Conservation (phyloP, 2,329 filamentous ascomycete genomes). For the Penicillium sp. region DNA sequence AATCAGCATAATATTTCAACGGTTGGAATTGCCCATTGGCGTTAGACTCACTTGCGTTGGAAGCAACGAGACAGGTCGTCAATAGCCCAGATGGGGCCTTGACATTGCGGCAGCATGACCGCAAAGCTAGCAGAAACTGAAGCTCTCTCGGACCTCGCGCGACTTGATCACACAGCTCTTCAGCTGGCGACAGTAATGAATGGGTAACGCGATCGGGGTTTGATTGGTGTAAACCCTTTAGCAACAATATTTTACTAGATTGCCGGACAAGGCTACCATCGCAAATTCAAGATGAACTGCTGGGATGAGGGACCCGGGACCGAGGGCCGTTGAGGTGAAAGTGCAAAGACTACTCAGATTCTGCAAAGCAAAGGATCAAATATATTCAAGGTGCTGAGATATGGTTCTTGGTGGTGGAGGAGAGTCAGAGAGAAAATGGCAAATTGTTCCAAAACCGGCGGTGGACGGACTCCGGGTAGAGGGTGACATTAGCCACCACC, state of each 20-base stretch:
- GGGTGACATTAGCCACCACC: constrained; percentile 18
- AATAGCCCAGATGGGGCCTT: constrained; percentile 56
- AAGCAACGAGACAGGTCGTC: constrained; percentile 65
- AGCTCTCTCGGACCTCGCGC: constrained; percentile 13
- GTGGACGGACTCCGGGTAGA: constrained; percentile 13
- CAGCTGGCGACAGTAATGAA: constrained; percentile 1
- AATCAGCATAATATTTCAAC: constrained; percentile 13
- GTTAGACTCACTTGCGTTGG: constrained; percentile 50
- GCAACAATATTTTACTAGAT: constrained; percentile 18
- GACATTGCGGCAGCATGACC: constrained; percentile 57
- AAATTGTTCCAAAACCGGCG: constrained; percentile 18
- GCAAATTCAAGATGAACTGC: constrained; percentile 17
- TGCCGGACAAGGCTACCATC: constrained; percentile 27
- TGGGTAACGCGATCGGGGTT: constrained; percentile 10
- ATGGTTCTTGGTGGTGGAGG: neutral
- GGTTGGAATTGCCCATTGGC: neutral
- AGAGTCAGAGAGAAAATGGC: constrained; percentile 2
- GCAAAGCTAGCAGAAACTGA: constrained; percentile 11
- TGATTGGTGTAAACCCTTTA: constrained; percentile 9
- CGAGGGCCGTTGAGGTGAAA: constrained; percentile 10
- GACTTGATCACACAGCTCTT: constrained; percentile 7
- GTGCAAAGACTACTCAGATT: neutral
- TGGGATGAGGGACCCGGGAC: constrained; percentile 4
- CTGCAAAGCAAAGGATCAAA: neutral
- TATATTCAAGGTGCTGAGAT: neutral